Evolutionary conservation across 257 asterid species (phyloP).

Genomic region (Craterostigma plantagineum): DNA sequence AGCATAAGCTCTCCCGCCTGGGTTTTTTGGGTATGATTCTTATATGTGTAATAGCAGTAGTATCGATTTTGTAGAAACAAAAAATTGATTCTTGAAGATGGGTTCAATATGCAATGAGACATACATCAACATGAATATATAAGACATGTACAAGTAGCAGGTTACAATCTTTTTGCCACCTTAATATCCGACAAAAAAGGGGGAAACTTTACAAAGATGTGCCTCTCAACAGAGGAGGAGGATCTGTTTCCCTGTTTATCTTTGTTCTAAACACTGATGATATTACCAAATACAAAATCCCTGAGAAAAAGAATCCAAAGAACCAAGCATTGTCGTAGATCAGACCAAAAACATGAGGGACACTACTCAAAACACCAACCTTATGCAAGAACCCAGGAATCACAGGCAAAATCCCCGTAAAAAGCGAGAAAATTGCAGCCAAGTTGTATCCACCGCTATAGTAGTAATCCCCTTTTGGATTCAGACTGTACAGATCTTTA

Average conservation of each 20-base stretch:
- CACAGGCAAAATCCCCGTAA: slow-evolving; percentile 64
- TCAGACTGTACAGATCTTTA: slow-evolving; percentile 33
- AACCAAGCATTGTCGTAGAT: slow-evolving; percentile 83
- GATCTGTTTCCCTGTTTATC: slow-evolving; percentile 8
- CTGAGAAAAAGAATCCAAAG: slow-evolving; percentile 66
- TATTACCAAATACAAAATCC: slow-evolving; percentile 31
- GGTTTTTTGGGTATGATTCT: no score
- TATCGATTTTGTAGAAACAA: no score
- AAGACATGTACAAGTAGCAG: no score
- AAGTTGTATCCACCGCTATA: slow-evolving; percentile 51
- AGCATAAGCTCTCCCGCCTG: no score
- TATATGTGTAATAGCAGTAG: no score
- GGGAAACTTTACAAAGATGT: no score
- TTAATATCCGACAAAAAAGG: no score
- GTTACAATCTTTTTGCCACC: no score
- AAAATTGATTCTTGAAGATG: no score
- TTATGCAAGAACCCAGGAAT: slow-evolving; percentile 73
- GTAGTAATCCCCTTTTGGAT: slow-evolving; percentile 43
- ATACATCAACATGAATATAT: no score
- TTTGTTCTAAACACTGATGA: slow-evolving; percentile 8
- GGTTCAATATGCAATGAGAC: no score
- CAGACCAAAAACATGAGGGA: slow-evolving; percentile 12
- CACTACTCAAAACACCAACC: slow-evolving; percentile 34
- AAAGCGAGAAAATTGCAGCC: slow-evolving; percentile 38
- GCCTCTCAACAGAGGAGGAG: slow-evolving; percentile 13